These are phyloP conservation scores for Starmerella floris DNA, from an alignment of 805 yeast genomes.

Conservation along the genomic window DNA sequence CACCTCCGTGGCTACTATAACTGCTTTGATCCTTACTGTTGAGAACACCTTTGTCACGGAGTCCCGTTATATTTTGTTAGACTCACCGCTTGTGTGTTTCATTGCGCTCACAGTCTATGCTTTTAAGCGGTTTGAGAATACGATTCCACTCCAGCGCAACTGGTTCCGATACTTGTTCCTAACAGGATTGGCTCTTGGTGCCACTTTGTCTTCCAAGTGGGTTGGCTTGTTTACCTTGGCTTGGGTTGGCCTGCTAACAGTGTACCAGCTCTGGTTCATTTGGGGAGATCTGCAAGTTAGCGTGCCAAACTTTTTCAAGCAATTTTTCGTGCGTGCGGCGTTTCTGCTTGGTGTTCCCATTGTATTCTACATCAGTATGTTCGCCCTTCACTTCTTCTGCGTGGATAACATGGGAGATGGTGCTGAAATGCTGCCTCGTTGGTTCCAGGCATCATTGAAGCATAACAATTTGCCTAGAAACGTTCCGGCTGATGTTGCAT, in stretches of 20 bases:
- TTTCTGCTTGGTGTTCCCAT: constrained; percentile 43
- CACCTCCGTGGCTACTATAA: constrained; percentile 37
- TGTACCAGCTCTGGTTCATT: constrained; percentile 49
- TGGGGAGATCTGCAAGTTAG: constrained; percentile 53
- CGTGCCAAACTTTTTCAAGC: constrained; percentile 30
- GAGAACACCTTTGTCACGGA: constrained; percentile 57
- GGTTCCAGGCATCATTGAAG: constrained; percentile 48
- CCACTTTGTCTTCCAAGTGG: constrained; percentile 49
- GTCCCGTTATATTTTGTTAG: constrained; percentile 40
- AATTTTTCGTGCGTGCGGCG: constrained; percentile 31
- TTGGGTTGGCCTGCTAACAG: constrained; percentile 45
- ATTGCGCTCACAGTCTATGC: constrained; percentile 38
- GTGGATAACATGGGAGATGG: constrained; percentile 42
- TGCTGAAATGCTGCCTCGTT: constrained; percentile 49
- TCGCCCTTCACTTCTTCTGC: constrained; percentile 43
- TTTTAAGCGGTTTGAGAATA: constrained; percentile 37
- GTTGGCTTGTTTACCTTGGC: constrained; percentile 53
- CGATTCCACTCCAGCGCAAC: constrained; percentile 32
- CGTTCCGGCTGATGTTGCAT: constrained; percentile 52
- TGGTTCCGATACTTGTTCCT: constrained; percentile 44
- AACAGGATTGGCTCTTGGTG: constrained; percentile 41
- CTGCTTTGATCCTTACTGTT: constrained; percentile 39
- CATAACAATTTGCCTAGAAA: constrained; percentile 30
- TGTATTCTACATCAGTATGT: constrained; percentile 42
- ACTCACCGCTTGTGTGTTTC: constrained; percentile 34